Base-by-base conservation (phyloP, 2,329 filamentous ascomycete genomes). In the Sclerotinia trifoliorum region DNA sequence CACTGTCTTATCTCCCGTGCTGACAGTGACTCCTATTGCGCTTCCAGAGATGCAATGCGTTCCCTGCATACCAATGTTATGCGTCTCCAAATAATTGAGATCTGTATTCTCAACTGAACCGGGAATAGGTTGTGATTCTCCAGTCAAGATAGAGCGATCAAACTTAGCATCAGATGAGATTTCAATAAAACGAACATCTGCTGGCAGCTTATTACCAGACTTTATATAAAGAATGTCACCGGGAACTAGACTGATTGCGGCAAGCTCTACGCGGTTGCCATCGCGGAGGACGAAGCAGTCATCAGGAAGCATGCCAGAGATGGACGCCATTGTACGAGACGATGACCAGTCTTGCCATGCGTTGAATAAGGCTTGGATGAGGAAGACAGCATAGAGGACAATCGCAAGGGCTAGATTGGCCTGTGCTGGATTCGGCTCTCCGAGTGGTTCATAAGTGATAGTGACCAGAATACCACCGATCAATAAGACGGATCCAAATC, bases 251-350 rank as follows among this genome's bases (percentile, higher is more conserved):
- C 91, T 85, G 0, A 80, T 74, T 0, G 86, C 86, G 3, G 80
- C 78, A 2, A 86, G 79, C 21, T 80, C 81, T 1, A 80, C 74
- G 69, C 84, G 80, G 3, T 77, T 74, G 1, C 86, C 84, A 70
- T 90, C 84, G 35, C 90, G 85, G 7, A 90, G 78, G 13, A 90
- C 83, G 29, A 88, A 80, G 73, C 88, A 91, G 68, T 87, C 83
- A 71, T 92, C 90, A 0, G 91, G 90, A 17, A 94, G 82, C 90
- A 93, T 91, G 26, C 84, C 88, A 62, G 88, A 90, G 76, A 94
- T 93, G 0, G 89, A 91, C 24, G 87, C 85, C 91, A 93, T 93
- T 67, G 93, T 90, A 7, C 87, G 58, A 35, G 86, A 89, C 0
- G 89, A 90, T 4, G 89, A 92, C 85, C 90, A 93, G 76, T 93